phyloP scores from a whole-genome alignment of 176 grass and related monocot species.

The Hordeum vulgare region MorexV3_pseudomolecules_assembly NC_058520.1:164272938-164273437 shows the following conservation, averaged over 20 bases:
- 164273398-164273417: neutral
- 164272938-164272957: conserved; percentile 47
- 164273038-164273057: conserved; percentile 61
- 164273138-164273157: conserved; percentile 93
- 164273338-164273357: neutral
- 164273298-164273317: neutral
- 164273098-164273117: conserved; percentile 93
- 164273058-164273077: conserved; percentile 92
- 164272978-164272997: neutral
- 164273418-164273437: neutral
- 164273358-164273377: neutral
- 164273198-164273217: neutral
- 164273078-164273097: conserved; percentile 96
- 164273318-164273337: neutral
- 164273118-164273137: conserved; percentile 89
- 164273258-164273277: neutral
- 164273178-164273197: conserved; percentile 90
- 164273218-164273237: neutral
- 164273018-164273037: conserved; percentile 47
- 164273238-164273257: neutral
- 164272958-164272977: conserved; percentile 26
- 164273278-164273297: neutral
- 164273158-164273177: conserved; percentile 89
- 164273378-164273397: neutral
- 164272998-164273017: conserved; percentile 60